Evolutionary conservation across 495 filamentous ascomycete species (phyloP).

Genomic region (Talaromyces borbonicus): DNA sequence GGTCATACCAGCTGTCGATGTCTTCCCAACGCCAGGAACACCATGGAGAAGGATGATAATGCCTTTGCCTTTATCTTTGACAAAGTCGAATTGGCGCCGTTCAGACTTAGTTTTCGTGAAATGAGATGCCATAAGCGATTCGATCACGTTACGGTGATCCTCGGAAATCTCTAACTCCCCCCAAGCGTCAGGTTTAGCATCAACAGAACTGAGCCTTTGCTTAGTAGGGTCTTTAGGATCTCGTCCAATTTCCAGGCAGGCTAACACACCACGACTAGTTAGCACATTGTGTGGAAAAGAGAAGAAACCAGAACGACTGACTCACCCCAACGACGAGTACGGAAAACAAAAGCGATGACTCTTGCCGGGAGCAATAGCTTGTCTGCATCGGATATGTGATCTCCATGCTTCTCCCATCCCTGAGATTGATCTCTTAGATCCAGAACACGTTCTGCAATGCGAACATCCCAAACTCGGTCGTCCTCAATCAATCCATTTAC

Average conservation of each 20-base stretch:
- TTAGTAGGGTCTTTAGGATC: neutral
- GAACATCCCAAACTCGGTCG: neutral
- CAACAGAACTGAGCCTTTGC: neutral
- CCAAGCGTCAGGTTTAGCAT: neutral
- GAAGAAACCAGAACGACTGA: neutral
- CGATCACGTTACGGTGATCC: neutral
- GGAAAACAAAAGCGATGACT: neutral
- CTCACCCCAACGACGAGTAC: neutral
- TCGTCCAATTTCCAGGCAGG: neutral
- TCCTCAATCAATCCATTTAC: neutral
- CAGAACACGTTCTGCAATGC: neutral
- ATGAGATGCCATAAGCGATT: neutral
- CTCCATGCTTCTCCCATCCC: neutral
- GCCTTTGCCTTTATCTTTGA: slow-evolving; percentile 25
- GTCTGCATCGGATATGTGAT: neutral
- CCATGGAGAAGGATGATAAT: slow-evolving; percentile 45
- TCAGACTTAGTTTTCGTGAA: neutral
- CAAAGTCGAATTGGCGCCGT: neutral
- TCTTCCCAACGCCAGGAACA: slow-evolving; percentile 36
- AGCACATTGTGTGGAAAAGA: neutral
- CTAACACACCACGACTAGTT: neutral
- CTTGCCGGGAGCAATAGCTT: neutral
- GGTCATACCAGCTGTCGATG: slow-evolving; percentile 18
- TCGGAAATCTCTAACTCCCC: neutral
- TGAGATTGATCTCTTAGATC: neutral